A percentile compares a stretch with the other conserved stretches of the same genome.
These are phyloP conservation scores for Isatis lusitanica DNA, from an alignment of 441 rosid species.

Conservation along the genomic window DNA sequence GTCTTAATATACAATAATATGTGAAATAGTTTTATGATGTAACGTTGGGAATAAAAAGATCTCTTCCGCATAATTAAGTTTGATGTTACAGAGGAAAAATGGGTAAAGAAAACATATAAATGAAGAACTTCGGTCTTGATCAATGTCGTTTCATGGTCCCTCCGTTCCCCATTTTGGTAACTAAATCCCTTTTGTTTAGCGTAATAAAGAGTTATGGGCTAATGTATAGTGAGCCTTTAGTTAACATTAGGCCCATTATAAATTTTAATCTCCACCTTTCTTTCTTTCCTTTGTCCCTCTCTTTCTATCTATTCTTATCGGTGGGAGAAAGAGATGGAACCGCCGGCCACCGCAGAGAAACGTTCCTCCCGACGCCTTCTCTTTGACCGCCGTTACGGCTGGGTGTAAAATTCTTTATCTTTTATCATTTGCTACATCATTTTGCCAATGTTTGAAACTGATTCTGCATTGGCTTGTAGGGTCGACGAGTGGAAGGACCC, in stretches of 20 bases:
- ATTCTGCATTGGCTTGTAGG: conserved; percentile 30
- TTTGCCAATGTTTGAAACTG: neutral
- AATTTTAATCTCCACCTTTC: neutral
- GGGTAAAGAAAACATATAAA: too few relatives aligned
- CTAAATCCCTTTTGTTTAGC: too few relatives aligned
- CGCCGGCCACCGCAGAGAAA: neutral
- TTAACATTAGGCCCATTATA: neutral
- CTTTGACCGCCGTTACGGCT: conserved; percentile 66
- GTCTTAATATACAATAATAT: neutral
- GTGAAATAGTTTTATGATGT: too few relatives aligned
- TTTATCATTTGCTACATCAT: neutral
- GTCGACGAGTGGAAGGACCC: conserved; percentile 67
- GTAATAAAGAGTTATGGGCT: too few relatives aligned
- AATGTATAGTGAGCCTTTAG: neutral
- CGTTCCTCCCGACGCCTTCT: conserved; percentile 24
- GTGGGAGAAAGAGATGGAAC: neutral
- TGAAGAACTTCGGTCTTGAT: too few relatives aligned
- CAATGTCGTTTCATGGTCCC: too few relatives aligned
- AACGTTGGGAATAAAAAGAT: too few relatives aligned
- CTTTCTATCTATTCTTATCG: neutral
- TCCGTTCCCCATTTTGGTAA: too few relatives aligned
- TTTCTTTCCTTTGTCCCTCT: neutral
- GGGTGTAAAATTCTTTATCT: conserved; percentile 39
- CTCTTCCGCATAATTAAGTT: neutral
- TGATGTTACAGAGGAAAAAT: neutral